phyloP scores from a whole-genome alignment of 305 asterid species.

The Solanum chacoense region DNA sequence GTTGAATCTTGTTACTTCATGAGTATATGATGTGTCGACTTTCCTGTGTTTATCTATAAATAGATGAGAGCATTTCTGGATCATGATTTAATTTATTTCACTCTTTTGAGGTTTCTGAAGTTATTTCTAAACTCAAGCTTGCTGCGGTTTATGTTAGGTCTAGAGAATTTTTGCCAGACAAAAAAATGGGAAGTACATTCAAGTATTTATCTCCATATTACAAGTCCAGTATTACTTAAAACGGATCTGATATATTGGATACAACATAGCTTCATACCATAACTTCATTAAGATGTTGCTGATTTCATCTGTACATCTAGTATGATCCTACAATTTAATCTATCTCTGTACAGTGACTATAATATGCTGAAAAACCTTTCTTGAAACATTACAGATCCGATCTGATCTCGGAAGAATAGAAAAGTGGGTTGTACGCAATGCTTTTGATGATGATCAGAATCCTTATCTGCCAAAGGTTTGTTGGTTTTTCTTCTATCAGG shows the following conservation, averaged over 20 bases:
- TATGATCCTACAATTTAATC: background rate
- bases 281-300: background rate
- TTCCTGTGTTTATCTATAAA: background rate
- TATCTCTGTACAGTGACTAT: background rate
- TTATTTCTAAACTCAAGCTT: background rate
- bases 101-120: background rate
- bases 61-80: background rate
- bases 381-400: slow-evolving; percentile 41
- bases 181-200: background rate
- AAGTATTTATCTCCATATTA: background rate
- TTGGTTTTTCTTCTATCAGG: background rate
- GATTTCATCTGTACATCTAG: background rate
- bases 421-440: slow-evolving; percentile 91
- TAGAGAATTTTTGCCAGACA: background rate
- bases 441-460: slow-evolving; percentile 82
- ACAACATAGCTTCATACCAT: background rate
- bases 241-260: background rate
- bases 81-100: background rate
- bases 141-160: background rate
- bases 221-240: background rate
- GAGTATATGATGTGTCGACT: background rate
- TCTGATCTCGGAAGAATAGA: slow-evolving; percentile 92
- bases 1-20: background rate
- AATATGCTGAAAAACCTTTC: slow-evolving; percentile 7
- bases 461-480: slow-evolving; percentile 96